Base-by-base conservation (phyloP, 371 early-diverging fungal genomes). In the Mucor piriformis region DNA sequence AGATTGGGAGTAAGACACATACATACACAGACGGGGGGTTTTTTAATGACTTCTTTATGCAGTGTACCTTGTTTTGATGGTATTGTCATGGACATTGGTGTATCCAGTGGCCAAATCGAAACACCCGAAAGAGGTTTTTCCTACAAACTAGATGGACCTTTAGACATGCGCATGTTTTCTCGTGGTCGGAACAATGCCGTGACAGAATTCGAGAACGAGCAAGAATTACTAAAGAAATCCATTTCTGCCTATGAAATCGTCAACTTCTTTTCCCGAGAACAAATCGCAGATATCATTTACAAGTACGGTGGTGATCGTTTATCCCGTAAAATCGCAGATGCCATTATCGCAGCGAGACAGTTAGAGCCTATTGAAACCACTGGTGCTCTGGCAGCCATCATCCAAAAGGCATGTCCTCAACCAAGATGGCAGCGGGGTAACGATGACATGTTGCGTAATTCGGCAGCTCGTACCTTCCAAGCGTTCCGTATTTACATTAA, bases 11-110 rank as follows among this genome's bases (percentile, higher is more conserved):
- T 66, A 60, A 42, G 56, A 21, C 48, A 50, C 11, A 64, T 33
- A 10, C 15, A 24, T 44, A 2, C 3, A 24, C 1, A 44, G 7
- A 24, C 4, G 21, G 1, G 6, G 6, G 6, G 11, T n/a, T n/a
- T n/a, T 37, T 37, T 37, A 4, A 10, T 13, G n/a, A 37, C n/a
- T 37, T 37, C 15, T 15, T 15, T 38, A 6, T 25, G 15, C 49
- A 80, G 77, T 10, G 15, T 51, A 1, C 77, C 76, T 7, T 80
- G 79, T 48, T 72, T 87, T 37, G 86, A 88, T 72, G 92, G 90
- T 11, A 81, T 89, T 35, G 75, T 90, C 12, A 83, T 88, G 67
- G 92, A 92, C 61, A 82, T 92, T 55, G 91, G 92, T 40, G 80
- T 92, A 5, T 84, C 83, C 35, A 83, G 83, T 58, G 81, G 79